Evolutionary conservation across 228 moss, liverwort and hornwort genomes (phyloP), one percentile per base, ranked within the genome.

Genomic region (Sphagnum magellanicum): DNA sequence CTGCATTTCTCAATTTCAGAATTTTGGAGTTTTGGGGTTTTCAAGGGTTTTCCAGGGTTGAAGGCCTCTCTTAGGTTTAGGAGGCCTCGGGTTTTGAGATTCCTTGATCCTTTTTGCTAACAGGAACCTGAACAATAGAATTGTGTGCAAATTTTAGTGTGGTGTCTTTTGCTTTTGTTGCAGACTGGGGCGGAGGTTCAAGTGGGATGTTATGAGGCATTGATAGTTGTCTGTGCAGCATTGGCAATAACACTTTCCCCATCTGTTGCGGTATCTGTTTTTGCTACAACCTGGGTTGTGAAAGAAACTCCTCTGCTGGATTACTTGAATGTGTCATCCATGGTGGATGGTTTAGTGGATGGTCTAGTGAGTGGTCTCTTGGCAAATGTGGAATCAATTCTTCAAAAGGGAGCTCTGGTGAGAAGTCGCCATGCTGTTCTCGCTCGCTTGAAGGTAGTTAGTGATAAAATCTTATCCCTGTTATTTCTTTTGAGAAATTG

Each of bases 111-210:
- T 32, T 32, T 32, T 32, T 32, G 32, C 32, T 32, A 32, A 32
- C 32, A 32, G 32, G 32, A 3, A 32, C 32, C 32, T 32, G 32
- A 32, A 32, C 32, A 32, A 32, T 32, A 32, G 32, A 32, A 32
- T 32, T 32, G 32, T 32, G 32, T 2, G 3, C 32, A 32, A 32
- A 32, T 32, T 32, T 32, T 3, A 32, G 32, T 32, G 32, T 32
- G 32, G 32, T 32, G 32, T 32, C 32, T 32, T 32, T 32, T 32
- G 32, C 32, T 32, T 52, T 52, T n/a, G 13, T 14, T 5, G 16
- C 85, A 95, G 94, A 65, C 71, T n/a, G 79, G 70, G 64, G 92
- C 92, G 48, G 81, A 90, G 78, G 74, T 92, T 58, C 91, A 86
- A 76, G 81, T 95, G 50, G 87, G 84, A 75, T 84, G 86, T 13